Conservation (phyloP, 257 asterid genomes). For the Paraleonurus japonicus region DNA sequence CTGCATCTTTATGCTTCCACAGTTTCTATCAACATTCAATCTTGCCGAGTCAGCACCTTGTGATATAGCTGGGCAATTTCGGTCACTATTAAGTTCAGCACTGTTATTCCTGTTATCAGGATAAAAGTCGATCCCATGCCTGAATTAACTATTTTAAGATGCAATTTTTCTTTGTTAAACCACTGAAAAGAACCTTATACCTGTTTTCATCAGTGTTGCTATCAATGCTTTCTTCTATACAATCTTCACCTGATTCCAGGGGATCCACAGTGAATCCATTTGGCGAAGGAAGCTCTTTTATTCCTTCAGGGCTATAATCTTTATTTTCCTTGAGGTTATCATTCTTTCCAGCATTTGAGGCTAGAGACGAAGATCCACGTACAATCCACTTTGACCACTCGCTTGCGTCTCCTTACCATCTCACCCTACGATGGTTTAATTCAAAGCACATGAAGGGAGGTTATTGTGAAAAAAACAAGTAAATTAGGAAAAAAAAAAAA, state of each 20-base stretch:
- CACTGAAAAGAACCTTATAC: slow-evolving; percentile 30
- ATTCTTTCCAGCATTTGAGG: slow-evolving; percentile 28
- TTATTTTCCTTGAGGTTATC: slow-evolving; percentile 33
- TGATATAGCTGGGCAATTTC: slow-evolving; percentile 25
- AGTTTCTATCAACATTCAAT: slow-evolving; percentile 25
- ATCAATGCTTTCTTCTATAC: slow-evolving; percentile 20
- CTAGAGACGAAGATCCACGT: slow-evolving; percentile 32
- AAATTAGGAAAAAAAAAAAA: background rate
- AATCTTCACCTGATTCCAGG: slow-evolving; percentile 25
- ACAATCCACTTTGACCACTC: slow-evolving; percentile 76
- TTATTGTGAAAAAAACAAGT: slow-evolving; percentile 1
- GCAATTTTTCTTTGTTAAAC: slow-evolving; percentile 20
- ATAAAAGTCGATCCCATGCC: slow-evolving; percentile 20
- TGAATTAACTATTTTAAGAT: slow-evolving; percentile 24
- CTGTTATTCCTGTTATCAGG: slow-evolving; percentile 22
- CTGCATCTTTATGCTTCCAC: slow-evolving; percentile 19
- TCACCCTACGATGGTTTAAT: slow-evolving; percentile 49
- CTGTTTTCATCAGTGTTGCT: slow-evolving; percentile 29
- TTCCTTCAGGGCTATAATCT: slow-evolving; percentile 31
- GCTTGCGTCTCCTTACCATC: slow-evolving; percentile 71
- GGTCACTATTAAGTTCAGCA: slow-evolving; percentile 25
- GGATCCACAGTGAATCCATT: slow-evolving; percentile 32
- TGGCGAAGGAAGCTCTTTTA: slow-evolving; percentile 30
- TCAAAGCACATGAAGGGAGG: slow-evolving; percentile 19
- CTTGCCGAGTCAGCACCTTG: slow-evolving; percentile 31